Conservation (phyloP, 345 rosid species). For the Limnanthes douglasii region DNA sequence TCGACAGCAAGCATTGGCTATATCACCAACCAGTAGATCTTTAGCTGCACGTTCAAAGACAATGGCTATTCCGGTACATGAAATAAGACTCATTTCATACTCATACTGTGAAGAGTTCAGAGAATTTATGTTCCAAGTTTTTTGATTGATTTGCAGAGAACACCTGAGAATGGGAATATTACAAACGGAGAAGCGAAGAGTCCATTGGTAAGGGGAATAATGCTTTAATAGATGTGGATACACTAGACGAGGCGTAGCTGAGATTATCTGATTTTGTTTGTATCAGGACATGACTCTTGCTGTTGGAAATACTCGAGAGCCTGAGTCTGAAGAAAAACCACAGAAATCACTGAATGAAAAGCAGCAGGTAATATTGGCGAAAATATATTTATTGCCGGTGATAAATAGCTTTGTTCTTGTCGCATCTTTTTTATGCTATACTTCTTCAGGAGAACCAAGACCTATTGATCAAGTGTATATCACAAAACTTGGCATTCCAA, state of each 20-base stretch:
- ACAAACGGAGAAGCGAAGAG: constrained; percentile 59
- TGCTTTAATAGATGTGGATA: neutral
- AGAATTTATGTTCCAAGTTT: constrained; percentile 9
- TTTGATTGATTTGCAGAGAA: constrained; percentile 45
- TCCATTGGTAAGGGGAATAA: constrained; percentile 30
- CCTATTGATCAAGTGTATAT: constrained; percentile 70
- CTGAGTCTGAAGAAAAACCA: constrained; percentile 96
- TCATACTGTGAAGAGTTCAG: neutral
- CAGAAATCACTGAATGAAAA: constrained; percentile 92
- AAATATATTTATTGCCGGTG: neutral
- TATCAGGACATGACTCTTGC: constrained; percentile 51
- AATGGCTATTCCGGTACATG: constrained; percentile 51
- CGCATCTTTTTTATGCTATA: constrained; percentile 7
- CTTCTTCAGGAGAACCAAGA: constrained; percentile 83
- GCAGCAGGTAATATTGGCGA: constrained; percentile 57
- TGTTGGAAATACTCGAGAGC: constrained; percentile 48
- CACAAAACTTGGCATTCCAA: constrained; percentile 87
- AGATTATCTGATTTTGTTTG: constrained; percentile 6
- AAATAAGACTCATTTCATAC: neutral
- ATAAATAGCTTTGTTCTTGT: constrained; percentile 1
- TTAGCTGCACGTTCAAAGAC: constrained; percentile 55
- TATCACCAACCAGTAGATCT: constrained; percentile 86
- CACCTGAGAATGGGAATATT: constrained; percentile 69
- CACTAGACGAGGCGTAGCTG: neutral
- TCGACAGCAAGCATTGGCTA: constrained; percentile 88